Percentiles rank a stretch among this genome's conserved stretches.
These are phyloP conservation scores for Brassica rapa DNA, from an alignment of 345 rosid species.

Conservation along the genomic window DNA sequence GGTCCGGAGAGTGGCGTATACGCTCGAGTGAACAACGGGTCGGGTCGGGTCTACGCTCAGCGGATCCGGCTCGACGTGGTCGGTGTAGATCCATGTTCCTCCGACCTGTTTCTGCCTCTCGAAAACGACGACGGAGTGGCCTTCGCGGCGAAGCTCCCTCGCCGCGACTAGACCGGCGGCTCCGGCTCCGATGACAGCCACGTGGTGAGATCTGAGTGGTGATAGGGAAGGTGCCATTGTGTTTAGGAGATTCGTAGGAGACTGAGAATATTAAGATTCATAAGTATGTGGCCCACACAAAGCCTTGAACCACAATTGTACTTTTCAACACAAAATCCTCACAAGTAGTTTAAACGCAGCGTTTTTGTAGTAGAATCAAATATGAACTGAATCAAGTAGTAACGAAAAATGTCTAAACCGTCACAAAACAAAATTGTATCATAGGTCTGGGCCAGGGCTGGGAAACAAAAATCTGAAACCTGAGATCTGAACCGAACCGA, in stretches of 20 bases:
- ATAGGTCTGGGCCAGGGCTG: no score
- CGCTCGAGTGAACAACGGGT: slow-evolving; percentile 58
- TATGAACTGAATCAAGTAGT: neutral
- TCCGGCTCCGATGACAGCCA: slow-evolving; percentile 88
- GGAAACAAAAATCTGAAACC: no score
- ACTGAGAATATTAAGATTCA: neutral
- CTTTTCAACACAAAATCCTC: neutral
- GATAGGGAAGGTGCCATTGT: slow-evolving; percentile 39
- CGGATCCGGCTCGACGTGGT: slow-evolving; percentile 62
- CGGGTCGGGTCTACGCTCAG: slow-evolving; percentile 63
- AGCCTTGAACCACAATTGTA: slow-evolving; percentile 9
- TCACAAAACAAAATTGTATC: no score
- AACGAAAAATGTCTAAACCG: no score
- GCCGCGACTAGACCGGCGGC: slow-evolving; percentile 81
- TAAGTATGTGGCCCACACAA: slow-evolving; percentile 11
- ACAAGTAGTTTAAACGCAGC: neutral
- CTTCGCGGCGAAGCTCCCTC: slow-evolving; percentile 78
- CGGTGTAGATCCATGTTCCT: slow-evolving; percentile 78
- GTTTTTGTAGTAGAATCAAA: neutral
- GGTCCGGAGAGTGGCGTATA: slow-evolving; percentile 81
- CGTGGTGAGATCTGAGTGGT: slow-evolving; percentile 51
- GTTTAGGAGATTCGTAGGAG: neutral
- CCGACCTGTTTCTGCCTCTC: slow-evolving; percentile 69
- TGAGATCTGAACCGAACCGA: no score
- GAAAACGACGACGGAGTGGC: slow-evolving; percentile 73